Evolutionary conservation across 768 basidiomycete genomes (phyloP), one percentile per base, ranked within the genome.

Genomic region (Kwoniella sp.): DNA sequence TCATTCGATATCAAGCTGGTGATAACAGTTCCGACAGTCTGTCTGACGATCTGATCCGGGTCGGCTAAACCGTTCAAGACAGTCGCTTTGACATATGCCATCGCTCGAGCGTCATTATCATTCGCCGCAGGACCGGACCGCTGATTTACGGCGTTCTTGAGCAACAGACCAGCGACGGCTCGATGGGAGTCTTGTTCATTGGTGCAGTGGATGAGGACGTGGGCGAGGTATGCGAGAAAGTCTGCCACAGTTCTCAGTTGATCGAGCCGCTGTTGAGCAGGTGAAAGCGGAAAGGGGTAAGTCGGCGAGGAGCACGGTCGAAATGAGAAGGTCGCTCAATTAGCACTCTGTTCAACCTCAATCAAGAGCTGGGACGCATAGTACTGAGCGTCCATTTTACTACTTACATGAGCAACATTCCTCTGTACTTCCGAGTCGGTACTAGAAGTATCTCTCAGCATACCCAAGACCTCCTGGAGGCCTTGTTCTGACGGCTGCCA

Each of bases 151-250:
- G 20, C 85, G 82, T 99, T 98, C 87, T 99, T 99, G 82, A 99
- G 87, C 25, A 97, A 85, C 74, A 97, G 91, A 48, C 95, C 95
- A 26, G 95, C 94, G 83, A 97, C 94, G 65, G 92, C 91, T 58
- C 95, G 88, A 80, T 95, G 92, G 55, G 90, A 89, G 78, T 92
- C 93, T 77, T 93, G 90, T 82, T 97, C 93, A 66, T 86, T 84
- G 1, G 88, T 85, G 84, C 91, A 83, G 51, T 85, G 84, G 63
- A 89, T 88, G 69, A 98, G 87, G 83, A 97, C 93, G 80, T 94
- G 91, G 23, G 90, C 90, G 69, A 99, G 88, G 86, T 99, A 98
- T 63, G 90, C 93, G 66, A 93, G 89, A 81, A 96, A 98, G 81
- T 96, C 93, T 52, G 93, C 91, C 69, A 89, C 88, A 74, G 88